These are phyloP conservation scores for Chalciporus piperatus DNA, from an alignment of 768 basidiomycete species.

Conservation along the genomic window DNA sequence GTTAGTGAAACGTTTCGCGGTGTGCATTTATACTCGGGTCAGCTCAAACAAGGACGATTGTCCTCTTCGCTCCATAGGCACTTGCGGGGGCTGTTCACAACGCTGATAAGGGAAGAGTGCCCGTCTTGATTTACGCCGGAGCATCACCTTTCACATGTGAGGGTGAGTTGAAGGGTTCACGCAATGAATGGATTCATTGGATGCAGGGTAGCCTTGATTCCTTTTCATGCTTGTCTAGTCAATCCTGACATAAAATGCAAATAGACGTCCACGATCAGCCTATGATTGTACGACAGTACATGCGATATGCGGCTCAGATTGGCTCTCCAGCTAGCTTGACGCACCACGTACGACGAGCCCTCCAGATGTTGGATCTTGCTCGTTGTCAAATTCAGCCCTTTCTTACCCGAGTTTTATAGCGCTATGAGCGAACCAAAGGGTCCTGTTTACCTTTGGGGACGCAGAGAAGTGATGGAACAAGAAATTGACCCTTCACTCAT, in stretches of 20 bases:
- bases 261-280: constrained; percentile 71
- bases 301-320: constrained; percentile 64
- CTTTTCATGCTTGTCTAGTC: neutral
- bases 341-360: constrained; percentile 50
- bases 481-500: constrained; percentile 44
- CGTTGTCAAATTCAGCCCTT: neutral
- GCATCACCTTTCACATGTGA: constrained; percentile 58
- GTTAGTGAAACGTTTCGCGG: constrained; percentile 26
- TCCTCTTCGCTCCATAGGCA: constrained; percentile 36
- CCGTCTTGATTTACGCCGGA: constrained; percentile 71
- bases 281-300: constrained; percentile 71
- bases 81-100: constrained; percentile 73
- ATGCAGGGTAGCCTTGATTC: constrained; percentile 48
- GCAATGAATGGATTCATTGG: constrained; percentile 78
- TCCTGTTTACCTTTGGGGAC: constrained; percentile 71
- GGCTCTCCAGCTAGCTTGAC: constrained; percentile 50
- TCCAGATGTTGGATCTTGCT: constrained; percentile 53
- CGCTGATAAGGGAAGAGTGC: constrained; percentile 56
- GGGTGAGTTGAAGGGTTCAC: constrained; percentile 56
- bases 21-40: neutral
- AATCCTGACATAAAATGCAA: neutral
- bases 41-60: neutral
- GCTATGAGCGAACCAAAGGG: constrained; percentile 71
- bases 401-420: constrained; percentile 31
- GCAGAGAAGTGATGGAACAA: constrained; percentile 70